These are phyloP conservation scores for Talaromyces nanjingensis DNA, from an alignment of 495 filamentous ascomycete genomes.

Conservation along the genomic window DNA sequence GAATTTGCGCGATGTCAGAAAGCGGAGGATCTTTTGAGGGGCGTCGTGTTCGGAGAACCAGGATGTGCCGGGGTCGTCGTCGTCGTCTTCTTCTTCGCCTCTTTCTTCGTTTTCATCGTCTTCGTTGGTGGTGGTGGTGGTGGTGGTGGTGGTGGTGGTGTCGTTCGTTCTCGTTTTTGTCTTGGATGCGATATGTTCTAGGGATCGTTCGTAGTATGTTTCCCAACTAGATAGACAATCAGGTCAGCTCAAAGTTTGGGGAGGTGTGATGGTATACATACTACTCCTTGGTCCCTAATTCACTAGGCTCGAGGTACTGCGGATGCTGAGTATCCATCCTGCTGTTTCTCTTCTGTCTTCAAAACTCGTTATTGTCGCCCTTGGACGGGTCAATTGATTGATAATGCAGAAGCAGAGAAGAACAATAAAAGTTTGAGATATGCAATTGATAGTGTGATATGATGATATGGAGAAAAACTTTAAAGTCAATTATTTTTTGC, in stretches of 20 bases:
- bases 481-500: background rate
- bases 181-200: slow-evolving; percentile 31
- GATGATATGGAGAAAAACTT: too few species aligned
- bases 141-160: too few species aligned
- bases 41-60: slow-evolving; percentile 50
- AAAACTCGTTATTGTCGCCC: background rate
- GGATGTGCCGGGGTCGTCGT: slow-evolving; percentile 42
- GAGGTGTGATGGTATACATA: slow-evolving; percentile 17
- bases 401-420: background rate
- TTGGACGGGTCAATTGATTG: background rate
- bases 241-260: background rate
- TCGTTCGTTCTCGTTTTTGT: slow-evolving; percentile 1
- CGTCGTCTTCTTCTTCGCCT: slow-evolving; percentile 19
- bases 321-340: slow-evolving; percentile 20
- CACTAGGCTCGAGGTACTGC: slow-evolving; percentile 41
- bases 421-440: background rate
- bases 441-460: background rate
- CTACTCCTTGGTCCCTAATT: slow-evolving; percentile 51
- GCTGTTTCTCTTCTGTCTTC: background rate
- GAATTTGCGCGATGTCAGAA: slow-evolving; percentile 31
- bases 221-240: slow-evolving; percentile 28
- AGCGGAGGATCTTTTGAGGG: slow-evolving; percentile 40
- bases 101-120: background rate
- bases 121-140: background rate
- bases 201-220: slow-evolving; percentile 38